Percentiles rank a stretch among this genome's conserved stretches.
Conservation (phyloP, 352 stramenopile species). For the Phytophthora hybrid region DNA sequence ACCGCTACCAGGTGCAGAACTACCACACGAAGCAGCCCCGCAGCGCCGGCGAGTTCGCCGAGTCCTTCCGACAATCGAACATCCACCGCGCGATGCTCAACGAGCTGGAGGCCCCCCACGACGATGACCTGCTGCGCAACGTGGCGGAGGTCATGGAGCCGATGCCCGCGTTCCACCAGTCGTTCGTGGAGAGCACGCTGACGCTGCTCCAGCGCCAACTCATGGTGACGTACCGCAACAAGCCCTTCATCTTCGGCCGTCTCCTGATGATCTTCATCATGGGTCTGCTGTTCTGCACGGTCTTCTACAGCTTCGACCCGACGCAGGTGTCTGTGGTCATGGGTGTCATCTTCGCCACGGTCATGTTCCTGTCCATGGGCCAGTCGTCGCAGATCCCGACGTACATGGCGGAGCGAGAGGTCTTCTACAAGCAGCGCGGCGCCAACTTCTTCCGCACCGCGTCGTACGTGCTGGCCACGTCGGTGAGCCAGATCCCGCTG, state of each 20-base stretch:
- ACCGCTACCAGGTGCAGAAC: slow-evolving; percentile 20
- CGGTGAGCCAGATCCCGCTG: slow-evolving; percentile 45
- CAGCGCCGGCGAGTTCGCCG: slow-evolving; percentile 24
- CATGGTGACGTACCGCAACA: slow-evolving; percentile 61
- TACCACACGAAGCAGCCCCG: slow-evolving; percentile 20
- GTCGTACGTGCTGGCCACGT: slow-evolving; percentile 69
- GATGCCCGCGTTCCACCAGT: slow-evolving; percentile 44
- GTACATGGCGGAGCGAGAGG: slow-evolving; percentile 62
- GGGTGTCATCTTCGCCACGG: slow-evolving; percentile 80
- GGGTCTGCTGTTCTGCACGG: slow-evolving; percentile 49
- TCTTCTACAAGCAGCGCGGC: slow-evolving; percentile 89
- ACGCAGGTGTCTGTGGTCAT: slow-evolving; percentile 53
- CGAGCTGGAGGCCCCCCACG: slow-evolving; percentile 18
- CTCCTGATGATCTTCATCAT: slow-evolving; percentile 50
- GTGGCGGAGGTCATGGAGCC: slow-evolving; percentile 30
- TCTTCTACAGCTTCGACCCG: slow-evolving; percentile 54
- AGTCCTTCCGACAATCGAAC: slow-evolving; percentile 24
- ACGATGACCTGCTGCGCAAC: slow-evolving; percentile 22
- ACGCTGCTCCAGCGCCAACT: slow-evolving; percentile 55
- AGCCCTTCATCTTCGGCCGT: slow-evolving; percentile 45
- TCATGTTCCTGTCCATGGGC: slow-evolving; percentile 83
- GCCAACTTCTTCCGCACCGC: slow-evolving; percentile 72
- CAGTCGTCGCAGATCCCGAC: slow-evolving; percentile 70
- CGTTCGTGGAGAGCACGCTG: slow-evolving; percentile 31
- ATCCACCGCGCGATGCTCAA: slow-evolving; percentile 21